Base-by-base conservation (phyloP, 306 rosid species). In the Rosa rugosa region DNA sequence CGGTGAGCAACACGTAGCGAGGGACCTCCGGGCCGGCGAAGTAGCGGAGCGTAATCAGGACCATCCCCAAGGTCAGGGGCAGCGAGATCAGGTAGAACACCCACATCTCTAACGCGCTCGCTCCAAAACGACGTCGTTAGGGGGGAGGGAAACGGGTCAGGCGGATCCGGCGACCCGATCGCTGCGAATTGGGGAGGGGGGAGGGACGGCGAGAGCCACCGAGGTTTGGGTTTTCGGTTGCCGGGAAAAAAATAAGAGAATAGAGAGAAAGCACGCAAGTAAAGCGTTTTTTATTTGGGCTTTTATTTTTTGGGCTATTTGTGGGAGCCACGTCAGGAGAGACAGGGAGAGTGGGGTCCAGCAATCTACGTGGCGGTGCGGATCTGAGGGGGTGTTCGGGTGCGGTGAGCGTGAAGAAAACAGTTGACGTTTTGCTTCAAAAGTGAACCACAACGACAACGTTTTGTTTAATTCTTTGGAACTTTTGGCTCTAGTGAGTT, bases 61-160 rank as follows among this genome's bases (percentile, higher is more conserved):
- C 99, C 97, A 95, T 90, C 53, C 94, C 99, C 85, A 88, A 31
- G 65, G 98, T 92, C 16, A 92, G 83, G 67, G 99, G 99, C 80
- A 95, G 80, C 36, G 99, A 95, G 82, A 95, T 92, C 90, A 95
- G 82, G 86, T 95, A 95, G 76, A 92, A 95, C 81, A 89, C 98
- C 99, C 99, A 95, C 99, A 95, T 94, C 78, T 71, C 73, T 72
- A 66, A 4, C 36, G 41, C 60, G 36, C 36, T 31, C 49, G 41
- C 47, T 77, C 57, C 56, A 34, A 60, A 42, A 63, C 60, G 72
- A 75, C 71, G 62, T 25, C 49, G 79, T 41, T 44, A 5, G 25
- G 77, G 6, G 4, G 1, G 20, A 0, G 22, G n/a, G 8, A 7
- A 73, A 44, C 63, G 65, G 73, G 50, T 76, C 54, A 67, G 42